phyloP scores from a whole-genome alignment of 2,329 filamentous ascomycete genomes.

The Fusarium sublunatum region DNA sequence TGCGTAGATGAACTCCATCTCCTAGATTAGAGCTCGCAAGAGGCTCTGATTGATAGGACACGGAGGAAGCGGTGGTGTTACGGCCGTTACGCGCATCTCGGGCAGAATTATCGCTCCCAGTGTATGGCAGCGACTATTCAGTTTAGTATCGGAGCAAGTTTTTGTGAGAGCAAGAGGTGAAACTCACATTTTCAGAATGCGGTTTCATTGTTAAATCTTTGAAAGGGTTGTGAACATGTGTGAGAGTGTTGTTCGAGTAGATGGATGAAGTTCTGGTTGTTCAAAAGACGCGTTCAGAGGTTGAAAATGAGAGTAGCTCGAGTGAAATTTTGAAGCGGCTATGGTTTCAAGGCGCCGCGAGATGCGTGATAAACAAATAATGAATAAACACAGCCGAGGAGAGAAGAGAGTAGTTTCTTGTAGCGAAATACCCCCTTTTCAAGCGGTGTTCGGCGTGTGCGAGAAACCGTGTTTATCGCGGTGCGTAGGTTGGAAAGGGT shows the following conservation, averaged over 20 bases:
- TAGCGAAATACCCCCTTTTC: not conserved
- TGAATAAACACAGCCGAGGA: not conserved
- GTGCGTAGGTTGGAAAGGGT: constrained; percentile 4
- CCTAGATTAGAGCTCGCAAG: constrained; percentile 21
- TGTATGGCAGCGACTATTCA: constrained; percentile 31
- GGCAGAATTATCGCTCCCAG: constrained; percentile 38
- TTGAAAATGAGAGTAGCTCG: constrained; percentile 1
- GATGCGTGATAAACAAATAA: not conserved
- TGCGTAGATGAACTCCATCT: constrained; percentile 17
- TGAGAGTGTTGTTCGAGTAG: not conserved
- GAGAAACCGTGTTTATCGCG: constrained; percentile 14
- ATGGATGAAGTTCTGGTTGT: not conserved
- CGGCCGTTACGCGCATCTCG: constrained; percentile 30
- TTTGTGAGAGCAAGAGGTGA: not conserved
- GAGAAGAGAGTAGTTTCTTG: not conserved
- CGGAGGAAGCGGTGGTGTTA: constrained; percentile 33
- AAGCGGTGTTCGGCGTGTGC: constrained; percentile 5
- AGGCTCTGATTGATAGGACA: constrained; percentile 28
- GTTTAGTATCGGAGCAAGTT: constrained; percentile 8
- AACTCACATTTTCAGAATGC: constrained; percentile 18
- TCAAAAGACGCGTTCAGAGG: constrained; percentile 1
- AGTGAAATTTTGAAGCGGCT: not conserved
- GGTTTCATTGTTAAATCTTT: constrained; percentile 29
- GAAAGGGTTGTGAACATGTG: not conserved
- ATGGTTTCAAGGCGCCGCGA: not conserved